Conservation (phyloP, 177 flowering plant species). For the Telopea speciosissima region DNA sequence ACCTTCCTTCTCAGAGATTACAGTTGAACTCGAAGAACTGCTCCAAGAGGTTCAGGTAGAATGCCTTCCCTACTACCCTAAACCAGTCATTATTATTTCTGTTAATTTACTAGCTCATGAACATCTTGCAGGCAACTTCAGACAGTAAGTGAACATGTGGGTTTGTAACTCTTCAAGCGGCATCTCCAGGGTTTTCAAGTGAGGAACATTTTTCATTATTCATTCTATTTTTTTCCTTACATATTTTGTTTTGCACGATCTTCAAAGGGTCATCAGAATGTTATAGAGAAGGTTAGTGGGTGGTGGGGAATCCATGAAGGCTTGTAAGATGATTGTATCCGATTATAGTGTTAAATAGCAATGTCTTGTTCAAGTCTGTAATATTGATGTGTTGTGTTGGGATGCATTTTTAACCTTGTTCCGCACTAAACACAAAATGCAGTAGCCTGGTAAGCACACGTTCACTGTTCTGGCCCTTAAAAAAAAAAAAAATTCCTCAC, state of each 20-base stretch:
- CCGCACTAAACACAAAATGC: neutral
- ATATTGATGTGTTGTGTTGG: neutral
- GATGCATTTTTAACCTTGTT: too few relatives aligned
- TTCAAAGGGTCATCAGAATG: neutral
- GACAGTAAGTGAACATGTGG: neutral
- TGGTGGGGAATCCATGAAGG: neutral
- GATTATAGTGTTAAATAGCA: neutral
- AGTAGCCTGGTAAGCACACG: neutral
- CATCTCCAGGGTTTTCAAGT: neutral
- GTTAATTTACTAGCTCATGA: neutral
- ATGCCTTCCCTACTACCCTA: neutral
- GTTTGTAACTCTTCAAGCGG: neutral
- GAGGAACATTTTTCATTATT: neutral
- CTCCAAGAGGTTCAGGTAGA: conserved; percentile 46
- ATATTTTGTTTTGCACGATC: neutral
- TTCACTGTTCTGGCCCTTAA: too few relatives aligned
- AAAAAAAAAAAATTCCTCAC: too few relatives aligned
- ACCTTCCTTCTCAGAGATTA: conserved; percentile 67
- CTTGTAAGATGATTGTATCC: neutral
- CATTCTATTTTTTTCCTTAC: neutral
- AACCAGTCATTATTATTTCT: neutral
- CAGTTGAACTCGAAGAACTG: conserved; percentile 51
- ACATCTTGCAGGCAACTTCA: neutral
- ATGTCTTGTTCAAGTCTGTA: neutral
- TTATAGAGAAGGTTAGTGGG: neutral